Base-by-base conservation (phyloP, 176 grass and related monocot species). In the Microstegium vimineum region DNA sequence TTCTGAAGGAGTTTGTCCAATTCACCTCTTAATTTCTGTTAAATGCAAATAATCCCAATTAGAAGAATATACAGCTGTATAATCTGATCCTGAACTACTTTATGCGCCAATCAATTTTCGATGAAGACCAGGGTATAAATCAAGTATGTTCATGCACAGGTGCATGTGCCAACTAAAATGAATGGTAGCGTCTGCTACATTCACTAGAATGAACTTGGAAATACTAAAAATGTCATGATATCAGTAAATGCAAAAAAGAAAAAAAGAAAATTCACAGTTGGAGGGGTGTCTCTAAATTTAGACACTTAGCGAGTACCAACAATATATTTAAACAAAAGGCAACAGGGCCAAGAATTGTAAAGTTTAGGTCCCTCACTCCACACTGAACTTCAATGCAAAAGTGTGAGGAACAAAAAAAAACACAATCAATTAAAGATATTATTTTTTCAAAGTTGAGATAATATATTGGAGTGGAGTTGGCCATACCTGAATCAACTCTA, bases 401-500 rank as follows among this genome's bases (percentile, higher is more conserved):
- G 20, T n/a, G 26, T 2, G 27, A 27, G 27, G 3, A 25, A 67
- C 16, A 25, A 25, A 67, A n/a, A n/a, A n/a, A n/a, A n/a, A 31
- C 25, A 38, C 14, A 30, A 49, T 8, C 14, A n/a, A 6, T 46
- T 59, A 35, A 20, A 14, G 11, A 63, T 25, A 6, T 14, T 20
- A 8, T 26, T 31, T 57, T 60, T 60, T n/a, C 7, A 42, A 52
- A 43, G 15, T 56, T 59, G 27, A 66, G 54, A 73, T 2, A 74
- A 73, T 60, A 4, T 57, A 76, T 45, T 64, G 56, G 59, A 46
- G 2, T 5, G 56, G 64, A 80, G 57, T 36, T 61, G 43, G 20
- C 43, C 45, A 71, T 89, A 94, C 95, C 92, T 95, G 88, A 84
- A 98, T 98, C 71, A 98, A 90, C 76, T 93, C 92, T 65, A 93